A percentile compares a stretch with the other conserved stretches of the same genome.
These are phyloP conservation scores for Quercus suber DNA, from an alignment of 306 rosid genomes.

Conservation along the genomic window DNA sequence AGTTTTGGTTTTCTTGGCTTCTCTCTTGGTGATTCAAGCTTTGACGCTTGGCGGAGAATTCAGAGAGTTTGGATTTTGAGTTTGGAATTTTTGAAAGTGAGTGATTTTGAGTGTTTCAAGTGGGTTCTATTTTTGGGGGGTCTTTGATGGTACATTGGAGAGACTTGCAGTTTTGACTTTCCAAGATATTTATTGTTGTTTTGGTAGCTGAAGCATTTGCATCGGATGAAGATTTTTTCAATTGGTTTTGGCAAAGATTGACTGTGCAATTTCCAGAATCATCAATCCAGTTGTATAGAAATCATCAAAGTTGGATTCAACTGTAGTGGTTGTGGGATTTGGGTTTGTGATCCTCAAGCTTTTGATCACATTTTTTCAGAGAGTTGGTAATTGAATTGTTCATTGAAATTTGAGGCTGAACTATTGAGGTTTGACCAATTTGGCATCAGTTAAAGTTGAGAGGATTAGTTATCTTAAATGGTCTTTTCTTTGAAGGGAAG, in stretches of 20 bases:
- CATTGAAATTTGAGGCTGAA: slow-evolving; percentile 25
- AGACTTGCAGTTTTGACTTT: slow-evolving; percentile 20
- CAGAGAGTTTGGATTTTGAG: neutral
- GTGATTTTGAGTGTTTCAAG: slow-evolving; percentile 17
- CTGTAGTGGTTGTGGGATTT: slow-evolving; percentile 29
- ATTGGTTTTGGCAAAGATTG: slow-evolving; percentile 11
- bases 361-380: slow-evolving; percentile 27
- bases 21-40: slow-evolving; percentile 13
- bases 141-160: slow-evolving; percentile 21
- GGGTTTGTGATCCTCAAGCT: slow-evolving; percentile 37
- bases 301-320: slow-evolving; percentile 28
- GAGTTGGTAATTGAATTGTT: slow-evolving; percentile 20
- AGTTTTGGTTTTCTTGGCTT: neutral
- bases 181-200: slow-evolving; percentile 18
- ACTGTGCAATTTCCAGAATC: slow-evolving; percentile 25
- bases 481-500: slow-evolving; percentile 31
- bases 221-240: neutral
- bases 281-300: slow-evolving; percentile 28
- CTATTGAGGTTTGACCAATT: slow-evolving; percentile 31
- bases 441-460: slow-evolving; percentile 26
- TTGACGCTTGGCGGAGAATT: neutral
- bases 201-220: slow-evolving; percentile 32
- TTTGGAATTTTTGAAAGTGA: slow-evolving; percentile 5
- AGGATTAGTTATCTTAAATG: slow-evolving; percentile 20
- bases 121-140: slow-evolving; percentile 22